Evolutionary conservation across 2,329 filamentous ascomycete genomes (phyloP).

Genomic region (Nothopassalora personata): DNA sequence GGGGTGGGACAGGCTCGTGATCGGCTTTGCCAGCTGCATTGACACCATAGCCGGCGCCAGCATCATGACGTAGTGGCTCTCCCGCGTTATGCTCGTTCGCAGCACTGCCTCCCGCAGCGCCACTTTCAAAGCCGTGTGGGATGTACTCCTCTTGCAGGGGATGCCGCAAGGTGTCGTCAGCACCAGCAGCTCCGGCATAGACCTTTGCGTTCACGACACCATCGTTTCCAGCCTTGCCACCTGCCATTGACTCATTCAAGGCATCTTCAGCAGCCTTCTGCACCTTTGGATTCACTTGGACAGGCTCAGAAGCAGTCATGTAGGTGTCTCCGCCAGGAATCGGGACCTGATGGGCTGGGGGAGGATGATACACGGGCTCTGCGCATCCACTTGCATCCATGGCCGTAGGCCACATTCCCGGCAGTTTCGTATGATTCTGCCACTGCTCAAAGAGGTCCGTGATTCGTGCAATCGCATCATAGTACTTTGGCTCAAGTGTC

Average conservation of each 20-base stretch:
- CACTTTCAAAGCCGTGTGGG: neutral
- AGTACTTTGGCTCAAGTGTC: conserved; percentile 75
- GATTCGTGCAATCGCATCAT: conserved; percentile 81
- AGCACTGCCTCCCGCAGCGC: neutral
- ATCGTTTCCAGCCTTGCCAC: conserved; percentile 1
- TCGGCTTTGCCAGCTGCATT: neutral
- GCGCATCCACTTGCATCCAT: conserved; percentile 79
- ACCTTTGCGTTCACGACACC: neutral
- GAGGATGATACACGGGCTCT: conserved; percentile 28
- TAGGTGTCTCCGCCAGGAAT: conserved; percentile 22
- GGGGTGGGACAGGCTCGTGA: conserved; percentile 2
- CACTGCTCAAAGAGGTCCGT: conserved; percentile 72
- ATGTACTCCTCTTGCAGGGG: conserved; percentile 1
- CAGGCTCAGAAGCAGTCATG: conserved; percentile 17
- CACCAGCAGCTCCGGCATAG: neutral
- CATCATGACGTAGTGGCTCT: neutral
- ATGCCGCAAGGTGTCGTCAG: neutral
- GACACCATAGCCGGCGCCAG: neutral
- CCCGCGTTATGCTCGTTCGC: conserved; percentile 4
- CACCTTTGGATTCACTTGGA: conserved; percentile 8
- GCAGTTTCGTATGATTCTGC: conserved; percentile 65
- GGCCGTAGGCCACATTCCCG: conserved; percentile 73
- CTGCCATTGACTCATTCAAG: conserved; percentile 5
- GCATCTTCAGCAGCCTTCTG: conserved; percentile 9
- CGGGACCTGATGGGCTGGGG: conserved; percentile 12